These are phyloP conservation scores for Moesziomyces sp. DNA, from an alignment of 1,284 basidiomycete species.

Conservation along the genomic window DNA sequence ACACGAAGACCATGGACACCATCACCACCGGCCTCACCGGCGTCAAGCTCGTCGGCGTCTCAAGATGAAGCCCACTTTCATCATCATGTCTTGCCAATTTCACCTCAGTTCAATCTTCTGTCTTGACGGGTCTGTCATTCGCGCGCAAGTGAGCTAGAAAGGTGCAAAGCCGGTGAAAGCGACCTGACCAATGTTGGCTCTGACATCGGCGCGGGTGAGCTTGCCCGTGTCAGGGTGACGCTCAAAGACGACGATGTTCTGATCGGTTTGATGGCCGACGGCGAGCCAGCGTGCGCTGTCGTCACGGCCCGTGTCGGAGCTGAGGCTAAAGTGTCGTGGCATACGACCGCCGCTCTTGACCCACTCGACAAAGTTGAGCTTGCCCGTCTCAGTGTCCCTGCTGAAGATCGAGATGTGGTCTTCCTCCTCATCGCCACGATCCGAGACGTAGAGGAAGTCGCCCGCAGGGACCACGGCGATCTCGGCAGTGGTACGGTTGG, in stretches of 20 bases:
- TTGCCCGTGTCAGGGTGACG: slow-evolving; percentile 25
- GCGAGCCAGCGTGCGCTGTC: slow-evolving; percentile 36
- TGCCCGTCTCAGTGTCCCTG: slow-evolving; percentile 21
- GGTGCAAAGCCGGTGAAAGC: slow-evolving; percentile 52
- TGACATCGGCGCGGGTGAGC: slow-evolving; percentile 18
- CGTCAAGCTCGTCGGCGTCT: slow-evolving; percentile 58
- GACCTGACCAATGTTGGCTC: slow-evolving; percentile 23
- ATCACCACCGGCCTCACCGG: slow-evolving; percentile 55
- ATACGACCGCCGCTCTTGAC: slow-evolving; percentile 45
- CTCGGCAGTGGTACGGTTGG: slow-evolving; percentile 53
- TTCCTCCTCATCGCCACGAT: slow-evolving; percentile 43
- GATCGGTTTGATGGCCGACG: slow-evolving; percentile 47
- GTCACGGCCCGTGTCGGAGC: slow-evolving; percentile 21
- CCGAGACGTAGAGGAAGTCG: slow-evolving; percentile 48
- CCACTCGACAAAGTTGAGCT: slow-evolving; percentile 41
- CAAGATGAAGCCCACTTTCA: slow-evolving; percentile 7
- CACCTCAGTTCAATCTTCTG: not conserved
- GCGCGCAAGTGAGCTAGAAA: slow-evolving; percentile 7
- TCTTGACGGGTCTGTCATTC: not conserved
- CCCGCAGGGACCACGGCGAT: slow-evolving; percentile 52
- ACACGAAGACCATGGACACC: slow-evolving; percentile 59
- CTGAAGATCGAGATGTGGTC: slow-evolving; percentile 56
- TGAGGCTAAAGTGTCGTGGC: slow-evolving; percentile 49
- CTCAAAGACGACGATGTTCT: slow-evolving; percentile 46
- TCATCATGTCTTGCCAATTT: not conserved